Evolutionary conservation across 371 early-diverging fungal genomes (phyloP), one percentile per base, ranked within the genome.

Genomic region (Syncephalastrum monosporum): DNA sequence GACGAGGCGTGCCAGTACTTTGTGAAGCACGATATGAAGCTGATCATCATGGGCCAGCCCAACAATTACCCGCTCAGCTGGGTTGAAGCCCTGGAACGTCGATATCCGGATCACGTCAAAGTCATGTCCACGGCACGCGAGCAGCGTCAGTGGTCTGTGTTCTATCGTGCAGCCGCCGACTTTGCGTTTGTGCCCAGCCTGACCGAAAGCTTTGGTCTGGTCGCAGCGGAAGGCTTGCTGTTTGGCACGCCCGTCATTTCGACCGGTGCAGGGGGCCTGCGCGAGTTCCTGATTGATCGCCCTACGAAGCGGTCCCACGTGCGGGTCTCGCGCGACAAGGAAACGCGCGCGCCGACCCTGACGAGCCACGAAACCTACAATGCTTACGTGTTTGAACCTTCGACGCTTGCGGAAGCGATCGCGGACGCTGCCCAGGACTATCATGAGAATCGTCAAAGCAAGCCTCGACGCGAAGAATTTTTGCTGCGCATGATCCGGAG

Each of bases 91-190:
- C 62, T 85, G 12, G 63, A 69, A 38, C 55, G 55, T 10, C 60
- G 66, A 14, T 79, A 77, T 41, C 83, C 83, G 10, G 75, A 77
- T 4, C 69, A 84, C 45, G 72, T 85, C 5, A 50, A 55, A n/a
- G 54, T 85, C 19, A 62, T 87, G 24, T 58, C 72, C 2, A 75
- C 75, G 1, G 62, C 70, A 0, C 74, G 71, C 47, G 67, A 79
- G n/a, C 78, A 83, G 55, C 74, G 79, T 23, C 69, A 77, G 27
- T 79, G 81, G 69, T 75, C 75, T 15, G 58, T 80, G 5, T 79
- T 78, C 50, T 79, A 67, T 60, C 75, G 85, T 41, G 77, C 80
- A 3, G 85, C 87, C 6, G 83, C 87, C n/a, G 87, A 87, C 66
- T 79, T 84, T 55, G 61, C 77, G 0, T 69, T 84, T 57, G 79